Evolutionary conservation across 371 early-diverging fungal genomes (phyloP).

Genomic region (Dinochytrium kinnereticum): DNA sequence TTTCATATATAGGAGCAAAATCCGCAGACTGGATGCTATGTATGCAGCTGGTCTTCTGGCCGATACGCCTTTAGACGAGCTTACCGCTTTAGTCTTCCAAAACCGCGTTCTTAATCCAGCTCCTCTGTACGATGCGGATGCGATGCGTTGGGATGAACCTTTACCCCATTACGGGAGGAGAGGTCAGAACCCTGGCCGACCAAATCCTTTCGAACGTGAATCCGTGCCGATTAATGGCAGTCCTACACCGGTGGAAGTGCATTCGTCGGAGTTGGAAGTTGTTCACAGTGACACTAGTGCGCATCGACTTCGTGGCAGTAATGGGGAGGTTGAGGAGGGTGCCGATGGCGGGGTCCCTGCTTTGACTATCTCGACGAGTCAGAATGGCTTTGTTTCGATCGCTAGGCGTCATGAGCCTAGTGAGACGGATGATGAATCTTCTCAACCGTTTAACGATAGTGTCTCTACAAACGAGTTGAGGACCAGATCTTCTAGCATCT

Average conservation of each 20-base stretch:
- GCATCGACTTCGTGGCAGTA: too few relatives aligned
- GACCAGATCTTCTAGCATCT: not conserved
- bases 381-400: not conserved
- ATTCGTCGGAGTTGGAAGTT: not conserved
- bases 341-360: not conserved
- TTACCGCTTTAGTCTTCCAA: not conserved
- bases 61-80: conserved; percentile 16
- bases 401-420: not conserved
- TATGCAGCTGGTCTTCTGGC: conserved; percentile 13
- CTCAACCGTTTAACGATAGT: too few relatives aligned
- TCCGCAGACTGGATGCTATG: conserved; percentile 10
- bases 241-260: not conserved
- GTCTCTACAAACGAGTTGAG: not conserved
- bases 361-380: not conserved
- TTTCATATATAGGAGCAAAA: conserved; percentile 1
- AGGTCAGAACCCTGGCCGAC: not conserved
- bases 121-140: conserved; percentile 19
- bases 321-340: not conserved
- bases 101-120: conserved; percentile 12
- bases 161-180: conserved; percentile 8
- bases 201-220: not conserved
- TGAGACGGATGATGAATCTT: not conserved
- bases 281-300: too few relatives aligned
- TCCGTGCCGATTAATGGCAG: too few relatives aligned
- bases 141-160: conserved; percentile 19